Conservation (phyloP, 208 protist genomes). For the Acanthamoeba quina region DNA sequence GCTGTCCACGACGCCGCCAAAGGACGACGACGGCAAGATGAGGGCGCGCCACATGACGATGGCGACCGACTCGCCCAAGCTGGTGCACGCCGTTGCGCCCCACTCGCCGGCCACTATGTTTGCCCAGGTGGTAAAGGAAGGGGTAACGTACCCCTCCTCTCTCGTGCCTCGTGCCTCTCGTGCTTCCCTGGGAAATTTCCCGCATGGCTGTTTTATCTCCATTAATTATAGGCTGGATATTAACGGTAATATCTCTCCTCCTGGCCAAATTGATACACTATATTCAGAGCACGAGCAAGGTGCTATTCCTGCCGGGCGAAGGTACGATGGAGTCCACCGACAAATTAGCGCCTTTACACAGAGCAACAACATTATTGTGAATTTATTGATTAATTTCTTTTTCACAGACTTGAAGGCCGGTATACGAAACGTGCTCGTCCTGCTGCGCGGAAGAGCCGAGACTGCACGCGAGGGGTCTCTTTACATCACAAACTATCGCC, state of each 20-base stretch:
- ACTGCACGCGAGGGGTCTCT: conserved; percentile 54
- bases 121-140: conserved; percentile 31
- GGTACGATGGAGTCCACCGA: not conserved
- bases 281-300: conserved; percentile 37
- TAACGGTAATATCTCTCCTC: not conserved
- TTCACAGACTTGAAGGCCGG: conserved; percentile 37
- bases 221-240: not conserved
- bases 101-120: conserved; percentile 57
- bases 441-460: conserved; percentile 23
- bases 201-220: not conserved
- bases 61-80: conserved; percentile 16
- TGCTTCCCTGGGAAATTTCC: not conserved
- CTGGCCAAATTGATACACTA: not conserved
- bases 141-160: too few species aligned
- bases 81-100: conserved; percentile 8
- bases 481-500: conserved; percentile 69
- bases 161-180: not conserved
- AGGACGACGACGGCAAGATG: not conserved
- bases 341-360: not conserved
- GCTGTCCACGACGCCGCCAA: not conserved
- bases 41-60: not conserved
- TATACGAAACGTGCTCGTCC: conserved; percentile 33
- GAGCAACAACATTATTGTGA: not conserved
- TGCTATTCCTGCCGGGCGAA: conserved; percentile 68
- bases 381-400: not conserved